Conservation (phyloP, 2,329 filamentous ascomycete genomes). For the Claviceps monticola region DNA sequence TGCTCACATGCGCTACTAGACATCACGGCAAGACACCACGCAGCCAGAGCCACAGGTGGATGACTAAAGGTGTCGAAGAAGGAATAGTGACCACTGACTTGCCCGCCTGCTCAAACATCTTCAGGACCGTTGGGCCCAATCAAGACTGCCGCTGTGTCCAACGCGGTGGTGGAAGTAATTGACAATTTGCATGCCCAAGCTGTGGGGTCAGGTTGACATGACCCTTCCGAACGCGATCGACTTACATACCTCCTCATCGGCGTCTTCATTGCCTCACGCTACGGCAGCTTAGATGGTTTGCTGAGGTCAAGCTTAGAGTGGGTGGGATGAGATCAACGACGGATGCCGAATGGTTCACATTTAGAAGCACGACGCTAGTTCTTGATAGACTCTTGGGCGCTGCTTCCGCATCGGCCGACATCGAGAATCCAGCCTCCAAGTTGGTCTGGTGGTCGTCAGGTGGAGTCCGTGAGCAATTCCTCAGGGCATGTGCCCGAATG, state of each 20-base stretch:
- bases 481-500: background rate
- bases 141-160: background rate
- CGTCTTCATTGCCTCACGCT: too few species aligned
- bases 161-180: background rate
- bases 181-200: background rate
- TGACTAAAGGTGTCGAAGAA: background rate
- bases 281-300: background rate
- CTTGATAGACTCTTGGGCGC: background rate
- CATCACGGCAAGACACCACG: background rate
- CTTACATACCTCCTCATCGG: too few species aligned
- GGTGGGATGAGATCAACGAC: background rate
- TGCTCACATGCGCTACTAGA: background rate
- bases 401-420: background rate
- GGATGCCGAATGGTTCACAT: background rate
- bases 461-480: background rate
- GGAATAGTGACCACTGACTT: background rate
- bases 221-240: background rate
- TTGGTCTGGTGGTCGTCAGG: background rate
- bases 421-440: background rate
- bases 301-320: background rate
- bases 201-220: background rate
- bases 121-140: background rate
- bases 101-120: background rate
- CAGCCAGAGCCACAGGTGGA: background rate
- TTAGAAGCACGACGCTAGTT: background rate